These are phyloP conservation scores for Leishmania martiniquensis DNA, from an alignment of 208 protist genomes.

Conservation along the genomic window DNA sequence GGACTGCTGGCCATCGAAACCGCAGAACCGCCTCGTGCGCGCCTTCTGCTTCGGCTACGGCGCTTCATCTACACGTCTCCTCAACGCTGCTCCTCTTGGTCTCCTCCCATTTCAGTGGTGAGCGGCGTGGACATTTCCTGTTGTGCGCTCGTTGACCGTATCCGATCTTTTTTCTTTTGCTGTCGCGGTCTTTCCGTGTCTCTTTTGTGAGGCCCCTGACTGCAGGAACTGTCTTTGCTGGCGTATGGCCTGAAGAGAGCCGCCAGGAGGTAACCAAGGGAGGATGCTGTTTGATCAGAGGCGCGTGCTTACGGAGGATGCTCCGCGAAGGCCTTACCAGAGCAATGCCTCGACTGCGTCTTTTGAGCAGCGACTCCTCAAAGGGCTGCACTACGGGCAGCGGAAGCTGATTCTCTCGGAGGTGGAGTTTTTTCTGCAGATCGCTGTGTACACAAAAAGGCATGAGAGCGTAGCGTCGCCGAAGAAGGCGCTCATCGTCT, in stretches of 20 bases:
- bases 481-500: conserved; percentile 78
- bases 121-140: not conserved
- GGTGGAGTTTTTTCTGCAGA: conserved; percentile 90
- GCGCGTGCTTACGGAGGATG: conserved; percentile 43
- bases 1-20: not conserved
- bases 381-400: conserved; percentile 95
- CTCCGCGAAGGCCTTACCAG: conserved; percentile 56
- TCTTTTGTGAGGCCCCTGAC: not conserved
- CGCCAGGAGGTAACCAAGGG: not conserved
- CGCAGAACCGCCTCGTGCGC: not conserved
- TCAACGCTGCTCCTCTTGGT: not conserved
- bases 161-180: not conserved
- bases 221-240: not conserved
- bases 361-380: conserved; percentile 53
- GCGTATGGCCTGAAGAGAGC: not conserved
- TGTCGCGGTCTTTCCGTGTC: not conserved
- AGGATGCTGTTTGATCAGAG: conserved; percentile 56
- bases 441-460: not conserved
- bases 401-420: conserved; percentile 95
- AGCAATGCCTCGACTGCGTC: conserved; percentile 41
- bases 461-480: not conserved
- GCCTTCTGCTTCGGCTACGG: not conserved
- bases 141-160: not conserved
- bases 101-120: not conserved
- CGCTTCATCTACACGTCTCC: not conserved